Conservation (phyloP, 1,284 basidiomycete species). For the Malassezia japonica region DNA sequence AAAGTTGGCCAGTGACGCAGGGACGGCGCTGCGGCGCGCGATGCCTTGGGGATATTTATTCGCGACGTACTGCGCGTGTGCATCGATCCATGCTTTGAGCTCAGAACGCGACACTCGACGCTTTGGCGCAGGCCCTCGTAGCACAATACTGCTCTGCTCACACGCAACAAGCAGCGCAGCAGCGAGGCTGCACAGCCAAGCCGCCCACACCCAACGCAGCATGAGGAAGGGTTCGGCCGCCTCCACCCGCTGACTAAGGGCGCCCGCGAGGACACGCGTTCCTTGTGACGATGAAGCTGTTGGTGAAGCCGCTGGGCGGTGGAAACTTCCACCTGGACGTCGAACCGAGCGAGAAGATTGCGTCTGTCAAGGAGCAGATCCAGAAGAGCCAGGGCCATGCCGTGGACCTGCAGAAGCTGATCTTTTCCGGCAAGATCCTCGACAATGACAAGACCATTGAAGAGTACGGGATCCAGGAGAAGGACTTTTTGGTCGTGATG, state of each 20-base stretch:
- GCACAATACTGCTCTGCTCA: neutral
- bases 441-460: slow-evolving; percentile 78
- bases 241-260: too few relatives aligned
- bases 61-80: neutral
- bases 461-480: slow-evolving; percentile 88
- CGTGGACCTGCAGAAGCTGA: slow-evolving; percentile 74
- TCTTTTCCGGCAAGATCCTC: slow-evolving; percentile 91
- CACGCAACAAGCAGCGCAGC: neutral
- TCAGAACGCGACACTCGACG: too few relatives aligned
- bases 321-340: slow-evolving; percentile 46
- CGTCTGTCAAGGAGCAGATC: slow-evolving; percentile 76
- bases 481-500: slow-evolving; percentile 98
- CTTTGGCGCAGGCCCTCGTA: too few relatives aligned
- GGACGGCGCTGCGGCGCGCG: neutral
- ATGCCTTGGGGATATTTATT: neutral
- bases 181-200: neutral
- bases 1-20: neutral
- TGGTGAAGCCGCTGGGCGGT: slow-evolving; percentile 44
- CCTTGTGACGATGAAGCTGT: slow-evolving; percentile 39
- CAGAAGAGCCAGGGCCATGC: slow-evolving; percentile 65
- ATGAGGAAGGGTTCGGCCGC: too few relatives aligned
- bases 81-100: neutral
- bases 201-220: too few relatives aligned
- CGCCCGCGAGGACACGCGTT: too few relatives aligned
- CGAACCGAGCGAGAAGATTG: slow-evolving; percentile 52